Percentiles rank a stretch among this genome's conserved stretches.
These are phyloP conservation scores for Strobilomyces confusus DNA, from an alignment of 768 basidiomycete species.

Conservation along the genomic window DNA sequence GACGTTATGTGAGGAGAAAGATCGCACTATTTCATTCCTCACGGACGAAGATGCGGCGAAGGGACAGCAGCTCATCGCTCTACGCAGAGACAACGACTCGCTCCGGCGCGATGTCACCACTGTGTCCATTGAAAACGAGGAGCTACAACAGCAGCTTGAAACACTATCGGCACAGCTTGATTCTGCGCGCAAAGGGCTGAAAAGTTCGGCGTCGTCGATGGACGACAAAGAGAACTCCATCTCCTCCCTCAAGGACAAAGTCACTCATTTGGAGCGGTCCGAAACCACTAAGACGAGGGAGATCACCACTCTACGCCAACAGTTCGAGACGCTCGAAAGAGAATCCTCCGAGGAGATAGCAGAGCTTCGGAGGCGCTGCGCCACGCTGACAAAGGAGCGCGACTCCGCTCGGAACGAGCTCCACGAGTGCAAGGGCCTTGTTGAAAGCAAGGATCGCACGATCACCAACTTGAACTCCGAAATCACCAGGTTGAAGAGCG, in stretches of 20 bases:
- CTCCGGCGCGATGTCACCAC: background rate
- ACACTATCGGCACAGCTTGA: background rate
- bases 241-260: background rate
- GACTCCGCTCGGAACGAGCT: background rate
- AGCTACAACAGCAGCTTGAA: background rate
- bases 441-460: background rate
- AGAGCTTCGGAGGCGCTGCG: background rate
- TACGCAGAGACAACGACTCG: background rate
- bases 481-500: background rate
- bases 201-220: background rate
- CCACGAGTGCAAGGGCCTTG: background rate
- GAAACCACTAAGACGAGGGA: background rate
- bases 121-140: background rate
- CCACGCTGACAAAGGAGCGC: background rate
- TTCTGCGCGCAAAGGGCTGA: background rate
- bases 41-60: background rate
- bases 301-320: background rate
- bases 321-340: background rate
- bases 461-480: background rate
- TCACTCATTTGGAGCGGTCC: background rate
- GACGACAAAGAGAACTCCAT: background rate
- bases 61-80: background rate
- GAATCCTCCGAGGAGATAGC: background rate
- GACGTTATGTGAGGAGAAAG: background rate
- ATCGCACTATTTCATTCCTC: background rate